Conservation (phyloP, 192 early-diverging fungal species). For the Spinellus fusiger region DNA sequence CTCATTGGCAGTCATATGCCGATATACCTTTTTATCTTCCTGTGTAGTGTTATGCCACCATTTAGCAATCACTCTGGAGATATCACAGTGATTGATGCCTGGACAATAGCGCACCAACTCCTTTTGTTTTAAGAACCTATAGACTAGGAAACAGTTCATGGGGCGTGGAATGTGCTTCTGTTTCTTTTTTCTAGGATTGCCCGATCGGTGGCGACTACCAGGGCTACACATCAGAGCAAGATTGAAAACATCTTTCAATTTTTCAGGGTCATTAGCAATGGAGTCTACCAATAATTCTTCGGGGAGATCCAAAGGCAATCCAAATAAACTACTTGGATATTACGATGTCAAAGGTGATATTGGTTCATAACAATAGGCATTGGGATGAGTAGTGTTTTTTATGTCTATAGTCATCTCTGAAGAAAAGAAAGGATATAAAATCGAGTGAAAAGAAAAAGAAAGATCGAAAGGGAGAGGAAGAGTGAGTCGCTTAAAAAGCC, state of each 20-base stretch:
- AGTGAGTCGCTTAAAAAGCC: not conserved
- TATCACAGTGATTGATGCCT: slow-evolving; percentile 50
- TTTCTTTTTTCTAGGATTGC: not conserved
- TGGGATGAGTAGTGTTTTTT: too few species aligned
- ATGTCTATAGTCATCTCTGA: too few species aligned
- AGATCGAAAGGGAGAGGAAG: not conserved
- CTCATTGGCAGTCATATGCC: slow-evolving; percentile 35
- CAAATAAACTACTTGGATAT: too few species aligned
- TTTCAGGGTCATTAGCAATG: not conserved
- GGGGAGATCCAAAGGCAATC: too few species aligned
- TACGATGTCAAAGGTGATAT: too few species aligned
- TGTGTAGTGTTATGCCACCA: slow-evolving; percentile 51
- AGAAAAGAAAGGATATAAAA: not conserved
- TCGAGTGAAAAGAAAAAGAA: not conserved
- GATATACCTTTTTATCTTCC: slow-evolving; percentile 48
- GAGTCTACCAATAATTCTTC: too few species aligned
- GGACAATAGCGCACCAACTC: slow-evolving; percentile 43
- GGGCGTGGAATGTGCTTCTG: slow-evolving; percentile 30
- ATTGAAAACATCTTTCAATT: not conserved
- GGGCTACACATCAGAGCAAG: not conserved
- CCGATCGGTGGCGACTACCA: not conserved
- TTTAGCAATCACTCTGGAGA: slow-evolving; percentile 54
- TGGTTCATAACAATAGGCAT: too few species aligned
- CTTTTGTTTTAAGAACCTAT: slow-evolving; percentile 50
- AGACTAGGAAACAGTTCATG: slow-evolving; percentile 62